A percentile compares a stretch with the other conserved stretches of the same genome.
phyloP scores from a whole-genome alignment of 1,284 basidiomycete species.

The Clitocybe nebularis region DNA sequence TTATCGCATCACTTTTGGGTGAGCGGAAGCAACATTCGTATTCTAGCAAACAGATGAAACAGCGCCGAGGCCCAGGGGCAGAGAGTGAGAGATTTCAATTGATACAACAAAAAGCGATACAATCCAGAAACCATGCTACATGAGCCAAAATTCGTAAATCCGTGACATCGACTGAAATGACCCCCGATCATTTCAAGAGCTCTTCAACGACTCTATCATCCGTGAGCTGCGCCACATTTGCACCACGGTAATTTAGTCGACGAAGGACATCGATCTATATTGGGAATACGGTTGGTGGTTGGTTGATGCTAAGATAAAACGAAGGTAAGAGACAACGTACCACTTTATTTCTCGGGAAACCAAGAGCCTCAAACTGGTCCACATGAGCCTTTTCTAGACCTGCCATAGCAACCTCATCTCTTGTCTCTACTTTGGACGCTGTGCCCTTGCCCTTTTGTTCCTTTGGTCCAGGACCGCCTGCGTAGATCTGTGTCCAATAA shows the following conservation, averaged over 20 bases:
- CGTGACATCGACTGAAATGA: conserved; percentile 3
- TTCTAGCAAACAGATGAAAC: too few relatives aligned
- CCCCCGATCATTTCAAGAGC: conserved; percentile 35
- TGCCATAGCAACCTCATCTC: conserved; percentile 71
- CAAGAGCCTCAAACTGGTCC: conserved; percentile 67
- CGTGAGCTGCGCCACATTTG: conserved; percentile 43
- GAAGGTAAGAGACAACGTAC: conserved; percentile 42
- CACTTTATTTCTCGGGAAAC: conserved; percentile 74
- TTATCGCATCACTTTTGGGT: too few relatives aligned
- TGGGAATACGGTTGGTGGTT: conserved; percentile 1
- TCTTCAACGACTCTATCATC: conserved; percentile 50
- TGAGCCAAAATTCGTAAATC: not conserved
- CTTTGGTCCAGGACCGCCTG: conserved; percentile 61
- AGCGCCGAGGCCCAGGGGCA: too few relatives aligned
- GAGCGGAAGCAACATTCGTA: too few relatives aligned
- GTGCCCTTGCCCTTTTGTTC: conserved; percentile 29
- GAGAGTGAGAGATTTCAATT: too few relatives aligned
- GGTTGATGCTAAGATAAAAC: conserved; percentile 6
- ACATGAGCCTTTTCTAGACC: conserved; percentile 73
- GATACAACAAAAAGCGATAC: conserved; percentile 1
- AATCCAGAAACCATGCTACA: not conserved
- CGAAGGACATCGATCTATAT: conserved; percentile 80
- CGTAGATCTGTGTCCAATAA: conserved; percentile 93
- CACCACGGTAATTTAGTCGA: conserved; percentile 87
- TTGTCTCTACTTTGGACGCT: conserved; percentile 22